Evolutionary conservation across 2,329 filamentous ascomycete genomes (phyloP), one percentile per base, ranked within the genome.

Genomic region (Lachnellula occidentalis): DNA sequence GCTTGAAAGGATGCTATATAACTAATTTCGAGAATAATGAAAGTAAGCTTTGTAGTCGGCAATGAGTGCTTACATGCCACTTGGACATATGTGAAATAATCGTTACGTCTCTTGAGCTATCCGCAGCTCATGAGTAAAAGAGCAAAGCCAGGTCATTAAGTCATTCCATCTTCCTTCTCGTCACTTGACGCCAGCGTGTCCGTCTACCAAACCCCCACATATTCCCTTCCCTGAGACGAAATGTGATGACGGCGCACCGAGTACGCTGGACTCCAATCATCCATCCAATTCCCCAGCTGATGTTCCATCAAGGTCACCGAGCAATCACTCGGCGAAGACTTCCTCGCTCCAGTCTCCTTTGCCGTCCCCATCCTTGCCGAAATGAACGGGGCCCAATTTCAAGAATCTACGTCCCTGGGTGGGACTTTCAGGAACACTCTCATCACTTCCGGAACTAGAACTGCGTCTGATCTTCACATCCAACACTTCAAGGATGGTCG

Each of bases 261-360:
- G 12, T 12, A 31, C 9, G 6, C 2, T 46, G 22, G n/a, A 12
- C 17, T 27, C 14, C n/a, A 21, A 27, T 22, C 14, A 21, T 31
- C 12, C 11, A 31, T 17, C 21, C 43, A 46, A 14, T 19, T 43
- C 19, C 19, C n/a, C 43, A 14, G 21, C n/a, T 17, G 27, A 46
- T 3, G 27, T 7, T 15, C 21, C 22, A 12, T 31, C 43, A 14
- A 22, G 6, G 27, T 9, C 12, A 11, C 43, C 22, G 22, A 31
- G 21, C 14, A 43, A 21, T 42, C 55, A 57, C 48, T 60, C 58
- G 34, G 57, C 49, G 22, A 65, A 22, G 45, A 61, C 61, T 21
- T 63, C 59, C 59, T 67, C 65, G 52, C 62, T 66, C 62, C 64
- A 67, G 54, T 67, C 67, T n/a, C 62, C 60, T 19, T 55, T 49